A percentile compares a stretch with the other conserved stretches of the same genome.
Evolutionary conservation across 768 basidiomycete genomes (phyloP).

Genomic region (Russula dissimulans): DNA sequence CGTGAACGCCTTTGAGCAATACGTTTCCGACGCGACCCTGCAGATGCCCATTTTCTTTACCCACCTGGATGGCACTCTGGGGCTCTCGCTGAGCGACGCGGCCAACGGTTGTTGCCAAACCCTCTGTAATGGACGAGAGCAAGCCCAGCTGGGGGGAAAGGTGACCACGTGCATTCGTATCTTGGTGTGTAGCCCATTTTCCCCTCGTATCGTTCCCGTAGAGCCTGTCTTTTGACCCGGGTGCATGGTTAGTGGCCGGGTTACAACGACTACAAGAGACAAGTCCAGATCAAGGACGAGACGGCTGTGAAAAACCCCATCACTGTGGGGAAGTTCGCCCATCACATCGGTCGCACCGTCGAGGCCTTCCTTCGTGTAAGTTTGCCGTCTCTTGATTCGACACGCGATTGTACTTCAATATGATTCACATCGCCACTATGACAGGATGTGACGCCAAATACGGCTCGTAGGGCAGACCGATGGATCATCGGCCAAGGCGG

Average conservation of each 20-base stretch:
- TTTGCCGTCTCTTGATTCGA: background rate
- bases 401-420: background rate
- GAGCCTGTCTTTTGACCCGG: background rate
- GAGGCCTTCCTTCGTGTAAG: constrained; percentile 9
- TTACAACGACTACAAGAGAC: constrained; percentile 1
- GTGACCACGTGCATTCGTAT: constrained; percentile 6
- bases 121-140: background rate
- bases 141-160: constrained; percentile 4
- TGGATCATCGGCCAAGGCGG: constrained; percentile 3
- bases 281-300: constrained; percentile 14
- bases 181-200: background rate
- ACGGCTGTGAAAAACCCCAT: background rate
- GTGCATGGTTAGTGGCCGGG: constrained; percentile 6
- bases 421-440: background rate
- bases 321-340: constrained; percentile 6
- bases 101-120: background rate
- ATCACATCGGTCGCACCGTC: constrained; percentile 9
- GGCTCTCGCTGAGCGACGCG: constrained; percentile 1
- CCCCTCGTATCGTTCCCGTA: background rate
- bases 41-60: constrained; percentile 14
- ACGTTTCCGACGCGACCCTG: constrained; percentile 3
- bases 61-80: background rate
- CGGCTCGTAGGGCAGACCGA: no score
- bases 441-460: background rate
- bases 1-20: background rate